Evolutionary conservation across 495 filamentous ascomycete genomes (phyloP).

Genomic region (Usnea hakonensis): DNA sequence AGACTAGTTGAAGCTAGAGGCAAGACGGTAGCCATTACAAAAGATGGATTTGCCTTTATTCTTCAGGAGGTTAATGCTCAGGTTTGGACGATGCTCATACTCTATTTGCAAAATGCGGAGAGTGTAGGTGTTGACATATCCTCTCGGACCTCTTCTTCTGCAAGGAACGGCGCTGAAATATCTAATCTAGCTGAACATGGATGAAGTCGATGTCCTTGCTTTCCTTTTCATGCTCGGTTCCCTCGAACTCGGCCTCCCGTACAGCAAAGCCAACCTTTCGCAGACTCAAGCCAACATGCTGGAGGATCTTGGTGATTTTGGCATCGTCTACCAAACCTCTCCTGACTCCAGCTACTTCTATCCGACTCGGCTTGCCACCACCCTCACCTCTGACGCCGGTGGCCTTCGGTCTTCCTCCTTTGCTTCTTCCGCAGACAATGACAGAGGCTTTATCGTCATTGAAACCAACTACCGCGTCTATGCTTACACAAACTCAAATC

Average conservation of each 20-base stretch:
- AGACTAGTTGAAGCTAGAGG: slow-evolving; percentile 65
- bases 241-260: slow-evolving; percentile 82
- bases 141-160: not conserved
- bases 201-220: slow-evolving; percentile 83
- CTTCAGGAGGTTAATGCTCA: slow-evolving; percentile 93
- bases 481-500: slow-evolving; percentile 85
- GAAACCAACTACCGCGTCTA: slow-evolving; percentile 99
- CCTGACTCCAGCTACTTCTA: slow-evolving; percentile 64
- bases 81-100: slow-evolving; percentile 88
- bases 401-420: slow-evolving; percentile 53
- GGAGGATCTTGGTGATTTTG: slow-evolving; percentile 77
- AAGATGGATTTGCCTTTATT: slow-evolving; percentile 87
- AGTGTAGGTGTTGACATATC: slow-evolving; percentile 29
- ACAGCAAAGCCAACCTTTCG: slow-evolving; percentile 71
- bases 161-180: slow-evolving; percentile 16
- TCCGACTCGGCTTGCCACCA: slow-evolving; percentile 89
- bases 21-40: slow-evolving; percentile 63
- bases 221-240: slow-evolving; percentile 95
- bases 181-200: slow-evolving; percentile 53
- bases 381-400: slow-evolving; percentile 75
- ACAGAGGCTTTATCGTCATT: slow-evolving; percentile 77
- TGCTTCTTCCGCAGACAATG: slow-evolving; percentile 37
- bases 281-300: slow-evolving; percentile 79
- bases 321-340: slow-evolving; percentile 66
- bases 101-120: slow-evolving; percentile 84